Percentiles rank a stretch among this genome's conserved stretches.
phyloP scores from a whole-genome alignment of 495 filamentous ascomycete species.

The Aspergillus haitiensis region DNA sequence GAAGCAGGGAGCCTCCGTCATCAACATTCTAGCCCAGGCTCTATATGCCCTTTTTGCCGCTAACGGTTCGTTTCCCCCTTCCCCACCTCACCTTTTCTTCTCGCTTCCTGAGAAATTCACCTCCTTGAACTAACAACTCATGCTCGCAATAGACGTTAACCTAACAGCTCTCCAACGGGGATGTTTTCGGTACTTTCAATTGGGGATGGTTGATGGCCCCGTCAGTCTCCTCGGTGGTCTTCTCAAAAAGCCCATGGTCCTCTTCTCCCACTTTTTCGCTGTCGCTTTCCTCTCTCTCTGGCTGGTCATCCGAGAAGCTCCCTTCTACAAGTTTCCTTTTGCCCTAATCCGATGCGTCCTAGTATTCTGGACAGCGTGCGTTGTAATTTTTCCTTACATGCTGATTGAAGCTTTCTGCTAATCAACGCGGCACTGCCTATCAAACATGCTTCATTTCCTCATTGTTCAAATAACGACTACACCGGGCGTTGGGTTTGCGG shows the following conservation, averaged over 20 bases:
- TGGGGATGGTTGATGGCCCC: constrained; percentile 74
- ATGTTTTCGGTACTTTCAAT: constrained; percentile 90
- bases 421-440: background rate
- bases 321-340: constrained; percentile 59
- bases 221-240: constrained; percentile 82
- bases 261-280: constrained; percentile 91
- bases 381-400: constrained; percentile 87
- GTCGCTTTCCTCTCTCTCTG: constrained; percentile 90
- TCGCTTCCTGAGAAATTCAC: background rate
- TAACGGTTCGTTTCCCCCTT: constrained; percentile 50
- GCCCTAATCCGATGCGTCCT: constrained; percentile 59
- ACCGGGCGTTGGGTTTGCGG: background rate
- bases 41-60: constrained; percentile 91
- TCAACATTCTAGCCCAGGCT: constrained; percentile 94
- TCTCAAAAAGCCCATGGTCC: constrained; percentile 70
- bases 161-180: constrained; percentile 81
- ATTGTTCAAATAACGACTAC: background rate
- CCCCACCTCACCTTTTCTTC: background rate
- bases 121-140: constrained; percentile 13
- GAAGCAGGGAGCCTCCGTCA: constrained; percentile 77
- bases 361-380: constrained; percentile 83
- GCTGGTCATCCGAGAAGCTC: constrained; percentile 61
- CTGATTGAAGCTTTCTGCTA: constrained; percentile 38
- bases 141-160: constrained; percentile 52
- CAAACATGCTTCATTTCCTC: too few relatives aligned